Conservation (phyloP, 768 basidiomycete genomes). For the Fomitopsis serialis region DNA sequence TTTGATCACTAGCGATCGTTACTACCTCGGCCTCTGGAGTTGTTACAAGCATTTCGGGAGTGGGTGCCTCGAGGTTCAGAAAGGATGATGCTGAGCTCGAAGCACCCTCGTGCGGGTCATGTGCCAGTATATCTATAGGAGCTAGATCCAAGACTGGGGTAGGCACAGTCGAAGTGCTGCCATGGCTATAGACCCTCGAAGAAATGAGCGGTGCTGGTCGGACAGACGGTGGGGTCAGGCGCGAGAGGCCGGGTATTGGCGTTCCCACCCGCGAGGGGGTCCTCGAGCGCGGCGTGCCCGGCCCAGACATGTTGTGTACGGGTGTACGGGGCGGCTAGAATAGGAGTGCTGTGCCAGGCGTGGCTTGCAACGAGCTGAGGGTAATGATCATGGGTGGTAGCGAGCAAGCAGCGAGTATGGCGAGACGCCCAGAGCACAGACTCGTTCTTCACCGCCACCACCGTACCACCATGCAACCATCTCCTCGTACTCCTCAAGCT, state of each 20-base stretch:
- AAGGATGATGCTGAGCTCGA: constrained; percentile 59
- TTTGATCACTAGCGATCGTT: constrained; percentile 47
- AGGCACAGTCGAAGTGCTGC: constrained; percentile 25
- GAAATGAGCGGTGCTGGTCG: constrained; percentile 53
- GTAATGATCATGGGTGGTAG: neutral
- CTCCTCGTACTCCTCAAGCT: neutral
- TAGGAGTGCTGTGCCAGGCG: too few species aligned
- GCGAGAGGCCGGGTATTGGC: constrained; percentile 41
- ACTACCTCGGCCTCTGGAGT: constrained; percentile 64
- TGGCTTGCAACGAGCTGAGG: neutral
- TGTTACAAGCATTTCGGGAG: constrained; percentile 57
- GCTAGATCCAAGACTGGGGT: constrained; percentile 13
- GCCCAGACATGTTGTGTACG: constrained; percentile 7
- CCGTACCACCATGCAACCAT: neutral
- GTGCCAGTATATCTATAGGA: constrained; percentile 1
- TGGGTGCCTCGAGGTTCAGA: constrained; percentile 50
- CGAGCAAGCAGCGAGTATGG: neutral
- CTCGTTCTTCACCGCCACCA: neutral
- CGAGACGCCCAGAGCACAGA: neutral
- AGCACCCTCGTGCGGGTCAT: constrained; percentile 5
- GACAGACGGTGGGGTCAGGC: constrained; percentile 45
- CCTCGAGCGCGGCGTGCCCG: constrained; percentile 22
- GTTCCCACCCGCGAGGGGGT: constrained; percentile 33
- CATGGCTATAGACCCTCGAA: constrained; percentile 50
- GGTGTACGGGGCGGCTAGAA: too few species aligned